A percentile compares a stretch with the other conserved stretches of the same genome.
Evolutionary conservation across 768 basidiomycete genomes (phyloP).

Genomic region (Leccinum variicolor): DNA sequence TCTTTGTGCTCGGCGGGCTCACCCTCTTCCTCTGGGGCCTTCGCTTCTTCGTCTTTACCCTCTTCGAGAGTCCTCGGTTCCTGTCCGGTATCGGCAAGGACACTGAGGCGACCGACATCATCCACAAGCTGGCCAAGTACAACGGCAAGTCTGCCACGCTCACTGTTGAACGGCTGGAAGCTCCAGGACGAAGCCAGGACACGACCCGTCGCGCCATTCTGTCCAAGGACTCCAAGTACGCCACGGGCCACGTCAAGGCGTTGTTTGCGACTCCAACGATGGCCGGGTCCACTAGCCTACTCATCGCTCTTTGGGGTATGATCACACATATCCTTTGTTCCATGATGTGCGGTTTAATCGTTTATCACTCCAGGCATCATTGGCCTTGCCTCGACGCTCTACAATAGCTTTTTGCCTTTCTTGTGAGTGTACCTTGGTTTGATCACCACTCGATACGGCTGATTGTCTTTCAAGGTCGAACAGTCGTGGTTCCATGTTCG

Average conservation of each 20-base stretch:
- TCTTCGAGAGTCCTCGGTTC: slow-evolving; percentile 57
- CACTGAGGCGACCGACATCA: slow-evolving; percentile 44
- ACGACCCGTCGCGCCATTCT: slow-evolving; percentile 20
- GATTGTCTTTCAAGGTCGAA: slow-evolving; percentile 40
- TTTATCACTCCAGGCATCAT: slow-evolving; percentile 50
- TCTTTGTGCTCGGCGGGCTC: slow-evolving; percentile 50
- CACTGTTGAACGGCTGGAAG: slow-evolving; percentile 42
- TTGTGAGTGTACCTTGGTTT: slow-evolving; percentile 37
- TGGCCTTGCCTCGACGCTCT: slow-evolving; percentile 70
- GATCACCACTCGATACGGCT: background rate
- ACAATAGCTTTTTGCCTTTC: slow-evolving; percentile 51
- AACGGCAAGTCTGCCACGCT: slow-evolving; percentile 44
- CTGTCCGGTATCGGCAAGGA: slow-evolving; percentile 53
- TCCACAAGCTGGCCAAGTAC: slow-evolving; percentile 48
- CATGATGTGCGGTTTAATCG: background rate
- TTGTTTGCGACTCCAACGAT: slow-evolving; percentile 63
- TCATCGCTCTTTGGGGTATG: slow-evolving; percentile 49
- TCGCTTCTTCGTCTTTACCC: slow-evolving; percentile 50
- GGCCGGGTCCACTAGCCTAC: slow-evolving; percentile 61
- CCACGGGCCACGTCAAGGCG: slow-evolving; percentile 45
- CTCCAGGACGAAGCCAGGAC: slow-evolving; percentile 24
- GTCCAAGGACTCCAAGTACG: slow-evolving; percentile 43
- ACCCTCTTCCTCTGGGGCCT: slow-evolving; percentile 49
- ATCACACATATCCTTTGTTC: background rate
- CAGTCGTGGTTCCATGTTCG: slow-evolving; percentile 63